Evolutionary conservation across 768 basidiomycete species (phyloP), one percentile per base, ranked within the genome.

Genomic region (Mycena leptocephala): DNA sequence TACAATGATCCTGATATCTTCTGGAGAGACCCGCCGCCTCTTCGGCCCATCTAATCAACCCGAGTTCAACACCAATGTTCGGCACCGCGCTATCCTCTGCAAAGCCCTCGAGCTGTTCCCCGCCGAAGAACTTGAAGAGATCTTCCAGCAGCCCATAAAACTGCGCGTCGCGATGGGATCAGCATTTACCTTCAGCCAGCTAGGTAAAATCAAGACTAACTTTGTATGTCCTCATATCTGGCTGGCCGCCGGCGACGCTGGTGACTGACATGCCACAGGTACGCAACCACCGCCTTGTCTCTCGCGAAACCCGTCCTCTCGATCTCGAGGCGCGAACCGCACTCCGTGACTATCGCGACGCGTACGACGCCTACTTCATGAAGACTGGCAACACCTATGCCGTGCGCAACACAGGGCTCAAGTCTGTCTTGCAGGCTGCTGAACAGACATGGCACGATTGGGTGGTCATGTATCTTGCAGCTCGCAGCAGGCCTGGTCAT

Each of bases 401-500:
- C 32, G 20, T 68, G 10, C 58, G 65, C 11, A 33, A 69, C 46
- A 28, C 26, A 5, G 24, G 0, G 1, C 43, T 13, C 10, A 16
- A 30, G 20, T 0, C 26, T 14, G 18, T 8, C 0, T 13, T 74
- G 46, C 73, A 67, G 56, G 56, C n/a, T 0, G 73, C 43, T 24
- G 72, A 74, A 35, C 64, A 74, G 59, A 28, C n/a, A n/a, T 74
- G 66, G 66, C 55, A 74, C 46, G 32, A 68, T 20, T 69, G 33
- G 30, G 26, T 69, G 22, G 66, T 68, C 5, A 22, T 20, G 16
- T 62, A 51, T 41, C 66, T 2, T n/a, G 73, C 65, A 4, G 66
- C 73, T 59, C 56, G 46, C 37, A 55, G 56, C 8, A 53, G n/a
- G 30, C 33, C 39, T n/a, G 53, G 18, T 26, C 66, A 66, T 61